A percentile compares a stretch with the other conserved stretches of the same genome.
Evolutionary conservation across 2,329 filamentous ascomycete genomes (phyloP).

Genomic region (Aspergillus chevalieri): DNA sequence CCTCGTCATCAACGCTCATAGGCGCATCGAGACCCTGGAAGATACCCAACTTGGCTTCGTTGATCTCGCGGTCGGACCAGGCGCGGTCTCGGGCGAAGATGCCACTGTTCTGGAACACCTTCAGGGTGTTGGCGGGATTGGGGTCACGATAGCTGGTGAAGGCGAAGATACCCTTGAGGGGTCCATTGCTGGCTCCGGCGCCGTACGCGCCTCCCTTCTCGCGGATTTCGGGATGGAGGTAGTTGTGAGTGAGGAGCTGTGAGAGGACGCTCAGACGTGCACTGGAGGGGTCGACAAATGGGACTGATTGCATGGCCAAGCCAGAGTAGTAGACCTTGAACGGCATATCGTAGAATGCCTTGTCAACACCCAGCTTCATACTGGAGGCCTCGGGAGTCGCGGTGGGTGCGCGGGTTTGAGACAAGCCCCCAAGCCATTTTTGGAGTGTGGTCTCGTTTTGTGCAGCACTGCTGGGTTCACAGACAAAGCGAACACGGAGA

Average conservation of each 20-base stretch:
- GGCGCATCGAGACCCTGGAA: constrained; percentile 92
- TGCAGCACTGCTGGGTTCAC: constrained; percentile 65
- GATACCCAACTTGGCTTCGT: constrained; percentile 91
- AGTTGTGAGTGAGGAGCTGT: constrained; percentile 90
- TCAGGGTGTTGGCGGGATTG: constrained; percentile 81
- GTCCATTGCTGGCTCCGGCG: constrained; percentile 75
- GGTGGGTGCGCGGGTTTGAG: constrained; percentile 39
- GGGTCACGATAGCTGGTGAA: constrained; percentile 97
- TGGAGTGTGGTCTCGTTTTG: constrained; percentile 66
- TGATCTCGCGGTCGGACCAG: constrained; percentile 79
- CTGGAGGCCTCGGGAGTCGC: constrained; percentile 16
- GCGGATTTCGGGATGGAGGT: constrained; percentile 92
- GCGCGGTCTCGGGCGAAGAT: constrained; percentile 72
- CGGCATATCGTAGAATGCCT: constrained; percentile 86
- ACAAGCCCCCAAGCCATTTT: constrained; percentile 62
- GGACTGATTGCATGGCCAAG: constrained; percentile 72
- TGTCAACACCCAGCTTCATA: constrained; percentile 43
- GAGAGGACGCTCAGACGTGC: constrained; percentile 82
- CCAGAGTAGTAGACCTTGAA: constrained; percentile 97
- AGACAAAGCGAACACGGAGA: constrained; percentile 78
- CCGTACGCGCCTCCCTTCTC: constrained; percentile 97
- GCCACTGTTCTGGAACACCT: constrained; percentile 76
- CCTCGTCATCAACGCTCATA: constrained; percentile 77
- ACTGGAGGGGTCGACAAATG: constrained; percentile 69
- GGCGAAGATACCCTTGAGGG: constrained; percentile 78